A percentile compares a stretch with the other conserved stretches of the same genome.
Conservation (phyloP, 1,284 basidiomycete genomes). For the Puccinia hordei region DNA sequence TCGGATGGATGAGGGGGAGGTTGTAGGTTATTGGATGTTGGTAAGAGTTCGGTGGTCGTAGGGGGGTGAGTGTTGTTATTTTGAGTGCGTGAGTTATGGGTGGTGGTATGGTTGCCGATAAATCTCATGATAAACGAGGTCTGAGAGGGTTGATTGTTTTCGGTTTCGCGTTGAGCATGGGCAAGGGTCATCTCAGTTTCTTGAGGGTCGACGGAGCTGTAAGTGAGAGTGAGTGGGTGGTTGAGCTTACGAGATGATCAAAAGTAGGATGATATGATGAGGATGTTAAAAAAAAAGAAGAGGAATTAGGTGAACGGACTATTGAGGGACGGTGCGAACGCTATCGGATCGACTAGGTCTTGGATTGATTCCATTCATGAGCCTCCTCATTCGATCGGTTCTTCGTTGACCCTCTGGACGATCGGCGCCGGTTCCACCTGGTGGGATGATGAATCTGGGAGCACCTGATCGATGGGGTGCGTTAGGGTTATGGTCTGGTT, state of each 20-base stretch:
- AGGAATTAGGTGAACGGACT: background rate
- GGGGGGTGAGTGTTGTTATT: background rate
- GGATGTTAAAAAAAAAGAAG: background rate
- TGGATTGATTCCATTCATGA: constrained; percentile 15
- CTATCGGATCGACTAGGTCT: constrained; percentile 27
- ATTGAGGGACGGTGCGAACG: constrained; percentile 35
- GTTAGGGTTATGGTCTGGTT: background rate
- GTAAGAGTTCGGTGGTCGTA: background rate
- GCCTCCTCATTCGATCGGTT: constrained; percentile 21
- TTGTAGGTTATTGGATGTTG: background rate
- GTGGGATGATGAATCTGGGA: constrained; percentile 5
- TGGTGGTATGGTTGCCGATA: constrained; percentile 5
- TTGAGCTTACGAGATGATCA: no score
- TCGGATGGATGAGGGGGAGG: background rate
- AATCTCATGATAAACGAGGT: constrained; percentile 13
- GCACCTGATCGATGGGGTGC: background rate
- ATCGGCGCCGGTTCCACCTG: constrained; percentile 28
- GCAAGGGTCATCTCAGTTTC: constrained; percentile 16
- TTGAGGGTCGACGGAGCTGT: constrained; percentile 25
- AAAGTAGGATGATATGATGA: no score
- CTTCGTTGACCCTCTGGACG: constrained; percentile 23
- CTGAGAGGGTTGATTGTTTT: background rate
- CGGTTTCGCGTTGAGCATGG: background rate
- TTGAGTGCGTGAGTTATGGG: background rate
- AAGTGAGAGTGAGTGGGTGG: no score